A percentile compares a stretch with the other conserved stretches of the same genome.
Evolutionary conservation across 805 yeast genomes (phyloP).

Genomic region (Nakazawaea wickerhamii): DNA sequence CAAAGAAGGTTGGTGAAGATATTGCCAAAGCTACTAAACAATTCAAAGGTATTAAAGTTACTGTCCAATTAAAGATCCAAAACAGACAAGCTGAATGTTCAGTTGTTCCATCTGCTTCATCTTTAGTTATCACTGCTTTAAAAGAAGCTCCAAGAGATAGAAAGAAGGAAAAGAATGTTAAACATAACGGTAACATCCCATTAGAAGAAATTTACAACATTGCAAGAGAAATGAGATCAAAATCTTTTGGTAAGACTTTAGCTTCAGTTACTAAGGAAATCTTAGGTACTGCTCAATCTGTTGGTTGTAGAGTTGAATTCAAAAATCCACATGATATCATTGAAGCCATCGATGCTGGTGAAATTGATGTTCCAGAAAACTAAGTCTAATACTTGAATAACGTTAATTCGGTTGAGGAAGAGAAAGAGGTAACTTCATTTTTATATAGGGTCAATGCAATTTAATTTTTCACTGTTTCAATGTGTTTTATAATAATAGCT

Average conservation of each 20-base stretch:
- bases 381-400: conserved; percentile 27
- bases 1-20: conserved; percentile 99
- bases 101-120: conserved; percentile 99
- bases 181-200: conserved; percentile 98
- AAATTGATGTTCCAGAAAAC: conserved; percentile 86
- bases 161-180: conserved; percentile 99
- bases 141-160: conserved; percentile 99
- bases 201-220: conserved; percentile 94
- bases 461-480: conserved; percentile 8
- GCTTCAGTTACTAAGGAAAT: conserved; percentile 98
- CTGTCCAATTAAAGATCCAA: conserved; percentile 97
- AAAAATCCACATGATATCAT: conserved; percentile 99
- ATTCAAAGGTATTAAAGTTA: conserved; percentile 99
- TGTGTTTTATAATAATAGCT: not conserved
- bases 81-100: conserved; percentile 99
- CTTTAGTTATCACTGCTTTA: conserved; percentile 97
- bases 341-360: conserved; percentile 98
- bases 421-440: conserved; percentile 18
- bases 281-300: conserved; percentile 99
- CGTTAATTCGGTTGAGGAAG: not conserved
- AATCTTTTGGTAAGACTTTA: conserved; percentile 96
- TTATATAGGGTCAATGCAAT: conserved; percentile 19
- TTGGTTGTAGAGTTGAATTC: conserved; percentile 99
- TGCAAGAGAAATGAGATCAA: conserved; percentile 96
- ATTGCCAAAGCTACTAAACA: conserved; percentile 99